These are phyloP conservation scores for Trametes pubescens DNA, from an alignment of 1,284 basidiomycete species.

Conservation along the genomic window DNA sequence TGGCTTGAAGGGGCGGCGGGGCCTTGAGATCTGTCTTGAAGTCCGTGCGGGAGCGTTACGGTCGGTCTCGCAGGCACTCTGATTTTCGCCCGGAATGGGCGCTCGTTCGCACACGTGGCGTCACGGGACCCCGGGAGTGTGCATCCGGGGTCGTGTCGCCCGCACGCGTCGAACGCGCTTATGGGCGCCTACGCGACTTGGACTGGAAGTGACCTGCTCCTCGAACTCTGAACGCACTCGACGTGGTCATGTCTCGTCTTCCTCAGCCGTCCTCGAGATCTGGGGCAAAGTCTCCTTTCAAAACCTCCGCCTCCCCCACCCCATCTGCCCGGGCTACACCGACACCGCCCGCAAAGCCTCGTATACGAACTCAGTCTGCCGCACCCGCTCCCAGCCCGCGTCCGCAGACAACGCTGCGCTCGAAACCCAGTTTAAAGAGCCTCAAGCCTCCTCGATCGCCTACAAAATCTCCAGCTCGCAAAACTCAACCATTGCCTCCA, in stretches of 20 bases:
- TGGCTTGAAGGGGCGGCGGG: constrained; percentile 39
- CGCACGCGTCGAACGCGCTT: constrained; percentile 30
- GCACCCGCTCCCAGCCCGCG: constrained; percentile 30
- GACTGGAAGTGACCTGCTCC: constrained; percentile 2
- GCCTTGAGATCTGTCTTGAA: constrained; percentile 46
- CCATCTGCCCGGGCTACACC: constrained; percentile 23
- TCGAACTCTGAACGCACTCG: neutral
- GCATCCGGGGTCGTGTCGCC: constrained; percentile 23
- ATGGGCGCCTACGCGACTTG: constrained; percentile 21
- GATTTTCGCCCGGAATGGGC: constrained; percentile 32
- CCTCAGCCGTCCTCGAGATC: constrained; percentile 52
- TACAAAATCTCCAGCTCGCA: constrained; percentile 31
- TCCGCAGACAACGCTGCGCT: constrained; percentile 26
- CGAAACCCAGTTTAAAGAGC: constrained; percentile 32
- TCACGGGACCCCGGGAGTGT: constrained; percentile 19
- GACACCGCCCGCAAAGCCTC: constrained; percentile 34
- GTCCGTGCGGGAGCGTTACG: constrained; percentile 41
- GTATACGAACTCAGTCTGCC: constrained; percentile 19
- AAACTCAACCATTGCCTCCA: constrained; percentile 22
- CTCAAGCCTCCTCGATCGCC: constrained; percentile 26
- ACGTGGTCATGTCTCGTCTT: constrained; percentile 56
- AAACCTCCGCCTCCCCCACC: constrained; percentile 30
- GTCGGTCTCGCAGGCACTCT: constrained; percentile 25
- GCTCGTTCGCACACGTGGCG: constrained; percentile 25
- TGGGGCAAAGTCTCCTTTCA: constrained; percentile 34